Evolutionary conservation across 2,329 filamentous ascomycete genomes (phyloP).

Genomic region (Helminthosporium solani): DNA sequence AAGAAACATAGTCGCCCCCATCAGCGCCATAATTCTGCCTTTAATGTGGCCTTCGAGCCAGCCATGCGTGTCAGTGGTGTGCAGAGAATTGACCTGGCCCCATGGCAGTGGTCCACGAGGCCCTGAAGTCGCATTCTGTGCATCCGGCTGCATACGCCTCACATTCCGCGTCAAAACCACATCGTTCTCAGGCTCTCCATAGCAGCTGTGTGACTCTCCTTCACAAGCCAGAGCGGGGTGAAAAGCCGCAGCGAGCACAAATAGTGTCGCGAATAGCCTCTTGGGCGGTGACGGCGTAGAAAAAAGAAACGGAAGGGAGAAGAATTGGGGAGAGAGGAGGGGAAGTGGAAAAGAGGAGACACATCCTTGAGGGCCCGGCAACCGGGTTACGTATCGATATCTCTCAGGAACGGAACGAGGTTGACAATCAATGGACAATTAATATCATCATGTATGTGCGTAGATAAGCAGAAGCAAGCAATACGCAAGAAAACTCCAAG

Average conservation of each 20-base stretch:
- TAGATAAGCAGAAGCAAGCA: too few relatives aligned
- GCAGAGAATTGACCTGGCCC: slow-evolving; percentile 67
- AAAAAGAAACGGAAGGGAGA: background rate
- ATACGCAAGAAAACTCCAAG: too few relatives aligned
- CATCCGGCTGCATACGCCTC: slow-evolving; percentile 49
- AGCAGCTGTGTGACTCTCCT: slow-evolving; percentile 34
- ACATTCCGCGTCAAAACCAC: slow-evolving; percentile 45
- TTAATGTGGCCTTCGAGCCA: slow-evolving; percentile 64
- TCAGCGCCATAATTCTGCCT: slow-evolving; percentile 64
- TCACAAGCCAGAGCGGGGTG: slow-evolving; percentile 28
- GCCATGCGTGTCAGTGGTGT: slow-evolving; percentile 63
- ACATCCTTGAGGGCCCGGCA: background rate
- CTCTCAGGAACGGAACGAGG: too few relatives aligned
- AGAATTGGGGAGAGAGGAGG: background rate
- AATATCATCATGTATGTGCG: too few relatives aligned
- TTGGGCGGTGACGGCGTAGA: too few relatives aligned
- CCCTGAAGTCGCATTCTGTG: slow-evolving; percentile 40
- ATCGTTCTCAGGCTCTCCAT: slow-evolving; percentile 42
- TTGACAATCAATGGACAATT: too few relatives aligned
- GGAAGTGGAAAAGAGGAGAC: background rate
- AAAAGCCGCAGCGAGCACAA: slow-evolving; percentile 3
- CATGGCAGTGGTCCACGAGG: slow-evolving; percentile 54
- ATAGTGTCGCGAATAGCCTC: slow-evolving; percentile 10
- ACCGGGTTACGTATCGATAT: background rate
- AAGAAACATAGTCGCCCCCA: slow-evolving; percentile 66